phyloP scores from a whole-genome alignment of 768 basidiomycete species.

The Arthromyces matolae region DNA sequence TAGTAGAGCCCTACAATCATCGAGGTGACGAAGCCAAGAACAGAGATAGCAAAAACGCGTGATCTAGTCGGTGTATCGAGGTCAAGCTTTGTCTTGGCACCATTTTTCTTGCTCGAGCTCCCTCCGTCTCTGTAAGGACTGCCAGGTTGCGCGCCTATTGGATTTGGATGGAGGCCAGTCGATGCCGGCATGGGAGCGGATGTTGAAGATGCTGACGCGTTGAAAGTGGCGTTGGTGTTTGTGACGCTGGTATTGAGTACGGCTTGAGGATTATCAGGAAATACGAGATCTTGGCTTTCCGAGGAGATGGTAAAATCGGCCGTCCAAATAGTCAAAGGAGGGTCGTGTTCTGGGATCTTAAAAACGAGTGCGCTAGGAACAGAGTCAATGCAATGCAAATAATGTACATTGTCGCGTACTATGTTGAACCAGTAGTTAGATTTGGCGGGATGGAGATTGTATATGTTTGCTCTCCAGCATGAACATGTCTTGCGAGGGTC shows the following conservation, averaged over 20 bases:
- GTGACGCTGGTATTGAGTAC: conserved; percentile 6
- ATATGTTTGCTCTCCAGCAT: conserved; percentile 28
- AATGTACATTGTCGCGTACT: conserved; percentile 19
- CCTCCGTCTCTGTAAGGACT: conserved; percentile 9
- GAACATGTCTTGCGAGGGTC: conserved; percentile 42
- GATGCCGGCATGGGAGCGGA: not conserved
- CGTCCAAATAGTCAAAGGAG: conserved; percentile 39
- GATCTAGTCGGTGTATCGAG: conserved; percentile 40
- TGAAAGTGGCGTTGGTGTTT: not conserved
- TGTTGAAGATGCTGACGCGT: conserved; percentile 6
- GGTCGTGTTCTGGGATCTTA: conserved; percentile 23
- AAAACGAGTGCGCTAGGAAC: conserved; percentile 32
- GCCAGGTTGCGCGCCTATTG: conserved; percentile 13
- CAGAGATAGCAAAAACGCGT: conserved; percentile 47
- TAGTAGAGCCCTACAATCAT: conserved; percentile 52
- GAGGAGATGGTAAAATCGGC: conserved; percentile 46
- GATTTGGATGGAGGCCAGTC: conserved; percentile 7
- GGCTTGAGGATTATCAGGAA: conserved; percentile 20
- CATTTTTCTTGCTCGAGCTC: conserved; percentile 14
- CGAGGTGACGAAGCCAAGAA: conserved; percentile 52
- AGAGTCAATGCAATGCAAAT: not conserved
- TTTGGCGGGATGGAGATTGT: conserved; percentile 31
- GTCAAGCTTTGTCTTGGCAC: conserved; percentile 24
- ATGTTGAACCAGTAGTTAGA: conserved; percentile 26
- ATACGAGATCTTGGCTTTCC: conserved; percentile 10